Evolutionary conservation across 345 rosid genomes (phyloP), one percentile per base, ranked within the genome.

Genomic region (Lumnitzera littorea): DNA sequence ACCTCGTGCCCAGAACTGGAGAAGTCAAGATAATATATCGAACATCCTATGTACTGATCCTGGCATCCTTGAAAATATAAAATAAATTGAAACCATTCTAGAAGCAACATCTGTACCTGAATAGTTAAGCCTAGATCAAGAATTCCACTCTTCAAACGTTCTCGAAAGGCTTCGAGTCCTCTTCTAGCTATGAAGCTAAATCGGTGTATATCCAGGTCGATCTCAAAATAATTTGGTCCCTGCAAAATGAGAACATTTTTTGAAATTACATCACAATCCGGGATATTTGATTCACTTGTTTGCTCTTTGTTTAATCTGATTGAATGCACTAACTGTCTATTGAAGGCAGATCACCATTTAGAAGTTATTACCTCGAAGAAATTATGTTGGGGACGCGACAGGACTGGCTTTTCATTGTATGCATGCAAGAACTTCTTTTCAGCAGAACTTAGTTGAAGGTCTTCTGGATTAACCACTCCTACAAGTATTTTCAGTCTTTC

Each of bases 111-210:
- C 31, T 13, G 23, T 79, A 89, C 96, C 96, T 89, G 95, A 72
- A 89, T 86, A 3, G 96, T 84, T 66, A 86, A 74, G 57, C 96
- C 88, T 48, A 89, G 77, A 76, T 89, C 79, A 15, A 83, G 73
- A 60, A 83, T 66, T 12, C 89, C 91, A 4, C 79, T 60, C 76
- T 78, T 76, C 64, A 86, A 60, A 31, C 89, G 72, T 6, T 81
- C 86, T 52, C 83, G 74, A 80, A 89, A 89, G 46, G 96, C 81
- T 73, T 89, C 96, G n/a, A 89, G 76, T 46, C 96, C 95, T 78
- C 81, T 89, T 64, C 96, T 83, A 11, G 96, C 82, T 56, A 89
- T 86, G 85, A 82, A 83, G 79, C 91, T 83, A 81, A 89, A 89
- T 7, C 96, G 78, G 63, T 89, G 96, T 48, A 89, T 75, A 57